Percentiles rank a stretch among this genome's conserved stretches.
Evolutionary conservation across 371 early-diverging fungal species (phyloP).

Genomic region (Mortierella sp.): DNA sequence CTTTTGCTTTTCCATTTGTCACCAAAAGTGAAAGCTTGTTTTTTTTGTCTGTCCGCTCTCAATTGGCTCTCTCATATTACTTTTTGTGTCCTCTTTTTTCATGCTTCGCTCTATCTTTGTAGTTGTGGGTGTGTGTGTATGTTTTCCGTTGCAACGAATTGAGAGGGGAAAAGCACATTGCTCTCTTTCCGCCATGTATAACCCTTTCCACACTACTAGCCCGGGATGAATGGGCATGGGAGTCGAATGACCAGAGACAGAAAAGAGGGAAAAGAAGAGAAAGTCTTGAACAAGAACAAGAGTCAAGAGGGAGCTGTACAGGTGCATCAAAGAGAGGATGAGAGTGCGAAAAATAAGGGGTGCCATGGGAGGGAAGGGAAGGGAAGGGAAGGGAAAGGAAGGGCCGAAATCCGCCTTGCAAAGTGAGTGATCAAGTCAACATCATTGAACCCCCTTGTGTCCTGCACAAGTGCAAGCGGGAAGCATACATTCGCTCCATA

Average conservation of each 20-base stretch:
- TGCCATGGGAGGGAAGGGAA: neutral
- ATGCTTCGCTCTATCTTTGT: neutral
- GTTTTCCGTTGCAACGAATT: neutral
- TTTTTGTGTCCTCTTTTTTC: neutral
- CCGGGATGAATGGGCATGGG: neutral
- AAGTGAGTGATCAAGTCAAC: neutral
- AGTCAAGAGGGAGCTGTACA: too few species aligned
- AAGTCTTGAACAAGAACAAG: neutral
- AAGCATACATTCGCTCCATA: too few species aligned
- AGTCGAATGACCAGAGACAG: neutral
- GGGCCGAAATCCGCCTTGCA: neutral
- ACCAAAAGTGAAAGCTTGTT: conserved; percentile 1
- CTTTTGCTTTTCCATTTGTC: neutral
- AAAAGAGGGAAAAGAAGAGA: neutral
- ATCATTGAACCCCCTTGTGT: neutral
- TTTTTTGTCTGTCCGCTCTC: neutral
- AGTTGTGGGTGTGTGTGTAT: neutral
- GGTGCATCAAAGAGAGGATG: too few species aligned
- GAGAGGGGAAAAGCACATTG: neutral
- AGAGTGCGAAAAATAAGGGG: neutral
- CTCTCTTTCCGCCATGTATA: neutral
- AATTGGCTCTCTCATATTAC: neutral
- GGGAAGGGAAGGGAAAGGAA: neutral
- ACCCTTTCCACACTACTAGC: neutral
- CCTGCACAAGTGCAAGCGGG: neutral